Base-by-base conservation (phyloP, 371 early-diverging fungal genomes). In the Quaeritorhiza haematococci region DNA sequence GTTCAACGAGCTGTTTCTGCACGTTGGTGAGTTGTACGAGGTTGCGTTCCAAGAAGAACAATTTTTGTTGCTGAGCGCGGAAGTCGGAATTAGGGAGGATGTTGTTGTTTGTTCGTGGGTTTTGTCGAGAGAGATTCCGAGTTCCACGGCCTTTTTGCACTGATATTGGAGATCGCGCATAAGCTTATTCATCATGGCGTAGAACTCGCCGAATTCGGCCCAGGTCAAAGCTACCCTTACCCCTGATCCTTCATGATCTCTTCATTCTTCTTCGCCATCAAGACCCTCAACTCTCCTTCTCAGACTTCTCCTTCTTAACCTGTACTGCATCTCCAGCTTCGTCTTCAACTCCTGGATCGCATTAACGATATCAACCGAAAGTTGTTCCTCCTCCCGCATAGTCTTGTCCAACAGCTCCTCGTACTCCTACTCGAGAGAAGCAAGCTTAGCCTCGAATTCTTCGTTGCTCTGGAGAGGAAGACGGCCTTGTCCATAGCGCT, bases 81-180 rank as follows among this genome's bases (percentile, higher is more conserved):
- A 83, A 88, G 69, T 87, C 88, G 69, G 79, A 87, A 59, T 84
- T 87, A 58, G 84, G 82, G 49, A 89, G 74, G 21, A 91, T 85
- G 61, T 77, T 85, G 60, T 91, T 84, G 73, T 93, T 70, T 93
- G 90, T 61, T 92, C 92, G 6, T 91, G 85, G 2, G 90, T 84
- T 61, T 94, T 94, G 61, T 96, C 96, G 50, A 96, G 73, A 0
- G 89, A 84, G 72, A 95, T 88, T 69, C 95, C 96, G 15, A 96
- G 84, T 74, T 96, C 95, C 24, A 95, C 93, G 41, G 62, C 70
- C 60, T 90, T 90, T 66, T 97, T 94, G 75, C 94, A 95, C 28
- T 94, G 86, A 72, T 88, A 87, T 71, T 94, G 93, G 27, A 97
- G 82, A 62, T 96, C 96, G 26, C 90, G 83, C 94, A 95, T 93